Base-by-base conservation (phyloP, 768 basidiomycete genomes). In the Mycena rebaudengoi region DNA sequence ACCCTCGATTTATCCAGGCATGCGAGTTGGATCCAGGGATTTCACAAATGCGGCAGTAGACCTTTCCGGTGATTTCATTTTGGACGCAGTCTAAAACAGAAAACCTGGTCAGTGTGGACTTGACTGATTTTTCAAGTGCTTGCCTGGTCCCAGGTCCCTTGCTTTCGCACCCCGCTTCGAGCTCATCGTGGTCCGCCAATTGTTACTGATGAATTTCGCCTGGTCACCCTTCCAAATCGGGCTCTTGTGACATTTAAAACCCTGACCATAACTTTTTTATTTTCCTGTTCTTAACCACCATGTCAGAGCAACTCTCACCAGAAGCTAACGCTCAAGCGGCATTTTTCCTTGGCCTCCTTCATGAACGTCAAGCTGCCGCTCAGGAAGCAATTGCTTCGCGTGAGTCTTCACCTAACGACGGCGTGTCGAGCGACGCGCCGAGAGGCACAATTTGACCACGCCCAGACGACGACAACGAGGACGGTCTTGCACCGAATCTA, bases 161-260 rank as follows among this genome's bases (percentile, higher is more conserved):
- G 20, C 3, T 59, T 49, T 59, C 5, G 13, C 26, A n/a, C 57
- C 57, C 7, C 57, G 33, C 12, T 18, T 45, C 2, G 14, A 3
- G 16, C 33, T 23, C 56, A 58, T 50, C 25, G 25, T 23, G 26
- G 45, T 41, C 3, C 4, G 30, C 25, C n/a, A n/a, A n/a, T n/a
- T n/a, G 25, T 25, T 13, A 5, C 28, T 46, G 11, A 4, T 23
- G 39, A 16, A 7, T 44, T 4, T 13, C 45, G 46, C 21, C 20
- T 16, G 25, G 40, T 54, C 52, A 41, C 49, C 23, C 12, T 43
- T 23, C 28, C 28, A 25, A 43, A 45, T 30, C 18, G 16, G 16
- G 6, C 32, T n/a, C 16, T 11, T n/a, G 55, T 57, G 55, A 57
- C 55, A 32, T 46, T 50, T 41, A 59, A 50, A 59, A 50, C 3